Conservation (phyloP, 805 yeast genomes). For the Yamadazyma scolyti region DNA sequence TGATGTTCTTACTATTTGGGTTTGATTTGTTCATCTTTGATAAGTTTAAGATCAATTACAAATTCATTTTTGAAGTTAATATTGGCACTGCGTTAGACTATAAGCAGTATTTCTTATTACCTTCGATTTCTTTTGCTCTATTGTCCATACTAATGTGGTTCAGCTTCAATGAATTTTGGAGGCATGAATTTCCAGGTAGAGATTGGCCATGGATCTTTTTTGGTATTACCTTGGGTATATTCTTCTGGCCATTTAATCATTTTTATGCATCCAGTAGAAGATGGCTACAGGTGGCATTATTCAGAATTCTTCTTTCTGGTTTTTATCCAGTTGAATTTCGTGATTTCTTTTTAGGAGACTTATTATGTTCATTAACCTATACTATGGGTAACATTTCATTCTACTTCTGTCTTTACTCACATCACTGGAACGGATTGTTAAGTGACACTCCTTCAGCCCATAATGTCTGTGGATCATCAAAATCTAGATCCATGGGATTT, state of each 20-base stretch:
- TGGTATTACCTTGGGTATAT: constrained; percentile 44
- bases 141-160: constrained; percentile 69
- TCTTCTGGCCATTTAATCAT: constrained; percentile 60
- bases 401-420: constrained; percentile 78
- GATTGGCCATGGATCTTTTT: constrained; percentile 81
- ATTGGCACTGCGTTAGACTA: constrained; percentile 62
- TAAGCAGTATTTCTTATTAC: constrained; percentile 62
- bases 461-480: constrained; percentile 66
- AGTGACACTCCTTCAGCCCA: constrained; percentile 27
- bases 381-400: constrained; percentile 80
- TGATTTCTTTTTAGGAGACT: constrained; percentile 91
- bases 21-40: constrained; percentile 73
- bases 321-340: constrained; percentile 92
- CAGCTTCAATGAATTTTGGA: constrained; percentile 70
- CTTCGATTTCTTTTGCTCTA: constrained; percentile 54
- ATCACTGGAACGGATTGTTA: constrained; percentile 59
- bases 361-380: constrained; percentile 84
- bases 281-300: constrained; percentile 71
- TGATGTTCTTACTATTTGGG: constrained; percentile 64
- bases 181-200: constrained; percentile 52
- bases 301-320: constrained; percentile 78
- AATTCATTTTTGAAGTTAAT: constrained; percentile 87
- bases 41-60: constrained; percentile 74
- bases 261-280: constrained; percentile 60
- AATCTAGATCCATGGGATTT: constrained; percentile 77